Conservation (phyloP, 257 asterid genomes). For the Parsonsia alboflavescens region DNA sequence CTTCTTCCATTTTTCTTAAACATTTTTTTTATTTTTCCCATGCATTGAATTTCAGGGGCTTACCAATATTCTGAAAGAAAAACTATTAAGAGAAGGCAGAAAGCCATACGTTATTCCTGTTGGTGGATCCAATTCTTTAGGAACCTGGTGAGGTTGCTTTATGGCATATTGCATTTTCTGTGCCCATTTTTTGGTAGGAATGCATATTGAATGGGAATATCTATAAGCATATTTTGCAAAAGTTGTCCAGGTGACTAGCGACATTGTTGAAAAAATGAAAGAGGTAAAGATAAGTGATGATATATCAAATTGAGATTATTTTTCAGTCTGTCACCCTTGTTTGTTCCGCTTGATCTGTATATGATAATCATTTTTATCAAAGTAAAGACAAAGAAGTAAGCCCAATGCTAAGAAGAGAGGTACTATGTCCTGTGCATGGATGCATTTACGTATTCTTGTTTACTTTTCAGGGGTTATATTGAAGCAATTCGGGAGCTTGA, state of each 20-base stretch:
- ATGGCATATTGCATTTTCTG: conserved; percentile 7
- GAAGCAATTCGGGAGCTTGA: conserved; percentile 88
- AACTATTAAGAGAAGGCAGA: conserved; percentile 76
- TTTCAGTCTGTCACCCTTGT: neutral
- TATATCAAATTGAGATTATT: neutral
- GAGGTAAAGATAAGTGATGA: neutral
- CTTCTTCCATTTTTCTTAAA: neutral
- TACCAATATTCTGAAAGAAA: conserved; percentile 64
- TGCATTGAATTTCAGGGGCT: conserved; percentile 57
- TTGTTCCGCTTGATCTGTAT: neutral
- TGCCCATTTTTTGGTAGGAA: neutral
- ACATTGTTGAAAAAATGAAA: neutral
- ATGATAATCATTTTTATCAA: neutral
- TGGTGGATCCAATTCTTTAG: conserved; percentile 95
- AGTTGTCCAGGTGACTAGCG: neutral
- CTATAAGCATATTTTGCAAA: neutral
- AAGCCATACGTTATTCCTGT: conserved; percentile 92
- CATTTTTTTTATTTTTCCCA: conserved; percentile 6
- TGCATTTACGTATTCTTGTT: neutral
- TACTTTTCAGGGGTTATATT: conserved; percentile 74
- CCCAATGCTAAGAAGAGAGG: too few relatives aligned
- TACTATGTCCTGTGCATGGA: neutral
- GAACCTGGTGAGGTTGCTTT: conserved; percentile 68
- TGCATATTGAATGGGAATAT: neutral
- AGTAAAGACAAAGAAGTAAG: neutral